Percentiles rank a stretch among this genome's conserved stretches.
Evolutionary conservation across 306 rosid genomes (phyloP).

Genomic region (Erythrophleum fordii): DNA sequence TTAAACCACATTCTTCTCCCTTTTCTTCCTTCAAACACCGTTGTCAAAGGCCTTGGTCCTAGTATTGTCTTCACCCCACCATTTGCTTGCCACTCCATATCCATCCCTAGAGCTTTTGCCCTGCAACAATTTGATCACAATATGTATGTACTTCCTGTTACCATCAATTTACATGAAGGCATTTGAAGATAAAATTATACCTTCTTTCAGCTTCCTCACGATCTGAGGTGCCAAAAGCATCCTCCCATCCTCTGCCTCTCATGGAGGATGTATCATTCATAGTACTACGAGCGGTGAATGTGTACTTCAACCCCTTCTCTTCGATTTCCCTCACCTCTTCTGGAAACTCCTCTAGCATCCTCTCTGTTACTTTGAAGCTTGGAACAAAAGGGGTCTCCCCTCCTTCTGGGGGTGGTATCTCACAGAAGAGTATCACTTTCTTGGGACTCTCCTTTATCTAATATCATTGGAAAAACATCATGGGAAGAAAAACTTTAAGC

Average conservation of each 20-base stretch:
- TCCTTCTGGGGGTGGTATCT: constrained; percentile 88
- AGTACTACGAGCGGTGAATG: constrained; percentile 66
- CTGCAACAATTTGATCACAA: constrained; percentile 38
- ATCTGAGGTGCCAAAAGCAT: constrained; percentile 74
- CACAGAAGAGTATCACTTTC: constrained; percentile 69
- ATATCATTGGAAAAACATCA: too few relatives aligned
- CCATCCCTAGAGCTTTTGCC: constrained; percentile 80
- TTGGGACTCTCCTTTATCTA: constrained; percentile 74
- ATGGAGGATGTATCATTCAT: constrained; percentile 58
- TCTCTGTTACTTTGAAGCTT: constrained; percentile 73
- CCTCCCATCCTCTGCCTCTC: constrained; percentile 95
- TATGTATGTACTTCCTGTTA: background rate
- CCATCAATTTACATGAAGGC: too few relatives aligned
- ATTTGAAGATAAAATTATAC: constrained; percentile 38
- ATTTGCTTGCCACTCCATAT: constrained; percentile 68
- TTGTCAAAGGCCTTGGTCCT: constrained; percentile 63
- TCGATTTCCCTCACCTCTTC: constrained; percentile 66
- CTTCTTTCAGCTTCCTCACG: constrained; percentile 64
- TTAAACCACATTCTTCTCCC: constrained; percentile 91
- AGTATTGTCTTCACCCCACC: constrained; percentile 70
- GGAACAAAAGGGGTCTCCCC: constrained; percentile 91
- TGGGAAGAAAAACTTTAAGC: too few relatives aligned
- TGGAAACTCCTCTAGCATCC: constrained; percentile 77
- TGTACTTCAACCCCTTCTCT: constrained; percentile 68
- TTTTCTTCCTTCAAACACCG: constrained; percentile 83